Conservation (phyloP, 1,284 basidiomycete genomes). For the Malassezia caprae region DNA sequence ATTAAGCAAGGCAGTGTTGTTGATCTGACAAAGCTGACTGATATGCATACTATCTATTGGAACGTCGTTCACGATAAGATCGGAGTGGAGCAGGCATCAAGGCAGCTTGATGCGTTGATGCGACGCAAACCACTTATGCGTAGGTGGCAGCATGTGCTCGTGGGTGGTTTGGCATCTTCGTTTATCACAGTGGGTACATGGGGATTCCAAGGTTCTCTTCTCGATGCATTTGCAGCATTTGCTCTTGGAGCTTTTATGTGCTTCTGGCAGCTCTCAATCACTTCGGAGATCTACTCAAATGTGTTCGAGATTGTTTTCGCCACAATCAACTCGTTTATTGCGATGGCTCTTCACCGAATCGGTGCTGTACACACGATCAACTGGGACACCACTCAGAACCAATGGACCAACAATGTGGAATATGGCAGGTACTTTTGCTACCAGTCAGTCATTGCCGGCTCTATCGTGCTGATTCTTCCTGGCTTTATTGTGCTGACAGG, state of each 20-base stretch:
- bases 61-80: slow-evolving; percentile 77
- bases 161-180: slow-evolving; percentile 71
- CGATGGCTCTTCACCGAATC: slow-evolving; percentile 47
- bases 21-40: slow-evolving; percentile 51
- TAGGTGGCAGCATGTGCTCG: slow-evolving; percentile 56
- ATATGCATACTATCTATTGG: slow-evolving; percentile 71
- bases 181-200: slow-evolving; percentile 55
- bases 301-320: slow-evolving; percentile 80
- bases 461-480: slow-evolving; percentile 77
- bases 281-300: slow-evolving; percentile 66
- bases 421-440: slow-evolving; percentile 61
- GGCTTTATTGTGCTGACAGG: slow-evolving; percentile 55
- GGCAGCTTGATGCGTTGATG: slow-evolving; percentile 69
- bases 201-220: slow-evolving; percentile 61
- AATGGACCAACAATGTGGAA: slow-evolving; percentile 47
- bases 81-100: slow-evolving; percentile 67
- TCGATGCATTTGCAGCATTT: slow-evolving; percentile 66
- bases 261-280: slow-evolving; percentile 43
- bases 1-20: slow-evolving; percentile 47
- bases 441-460: slow-evolving; percentile 69
- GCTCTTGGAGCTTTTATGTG: slow-evolving; percentile 68
- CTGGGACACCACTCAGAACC: background rate
- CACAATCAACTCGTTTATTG: slow-evolving; percentile 66
- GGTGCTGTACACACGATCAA: slow-evolving; percentile 10
- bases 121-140: slow-evolving; percentile 50